These are phyloP conservation scores for Metschnikowia cerradonensis DNA, from an alignment of 805 yeast genomes.

Conservation along the genomic window DNA sequence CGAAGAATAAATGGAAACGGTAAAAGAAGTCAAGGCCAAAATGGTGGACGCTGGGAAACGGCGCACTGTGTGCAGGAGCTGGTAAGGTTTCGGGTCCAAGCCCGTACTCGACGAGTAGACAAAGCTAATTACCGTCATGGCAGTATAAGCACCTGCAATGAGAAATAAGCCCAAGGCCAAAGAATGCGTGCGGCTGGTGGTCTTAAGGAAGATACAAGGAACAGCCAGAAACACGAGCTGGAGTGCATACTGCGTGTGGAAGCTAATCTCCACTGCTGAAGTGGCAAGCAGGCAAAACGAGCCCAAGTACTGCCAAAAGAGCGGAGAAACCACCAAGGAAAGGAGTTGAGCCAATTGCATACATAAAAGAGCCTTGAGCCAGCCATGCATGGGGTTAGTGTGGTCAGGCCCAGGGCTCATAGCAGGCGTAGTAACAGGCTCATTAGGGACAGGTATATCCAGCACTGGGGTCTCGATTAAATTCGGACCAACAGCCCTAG, in stretches of 20 bases:
- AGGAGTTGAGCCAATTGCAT: conserved; percentile 9
- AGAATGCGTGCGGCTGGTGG: conserved; percentile 44
- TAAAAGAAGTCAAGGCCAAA: conserved; percentile 41
- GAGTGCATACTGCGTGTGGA: conserved; percentile 29
- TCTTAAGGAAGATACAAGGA: conserved; percentile 43
- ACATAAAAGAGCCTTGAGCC: conserved; percentile 5
- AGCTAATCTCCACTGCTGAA: conserved; percentile 4
- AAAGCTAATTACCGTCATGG: conserved; percentile 35
- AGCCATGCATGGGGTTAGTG: neutral
- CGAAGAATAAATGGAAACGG: conserved; percentile 45
- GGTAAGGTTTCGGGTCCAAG: conserved; percentile 20
- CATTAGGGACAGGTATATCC: no score
- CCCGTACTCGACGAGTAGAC: conserved; percentile 21
- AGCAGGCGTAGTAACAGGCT: no score
- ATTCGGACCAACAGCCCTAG: no score
- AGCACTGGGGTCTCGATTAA: no score
- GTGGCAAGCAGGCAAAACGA: conserved; percentile 10
- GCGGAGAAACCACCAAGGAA: conserved; percentile 4
- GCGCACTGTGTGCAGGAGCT: conserved; percentile 28
- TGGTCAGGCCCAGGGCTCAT: no score
- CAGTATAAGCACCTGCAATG: conserved; percentile 31
- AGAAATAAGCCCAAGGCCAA: conserved; percentile 41
- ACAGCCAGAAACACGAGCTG: conserved; percentile 39
- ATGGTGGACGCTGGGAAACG: conserved; percentile 40
- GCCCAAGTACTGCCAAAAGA: conserved; percentile 7